phyloP scores from a whole-genome alignment of 495 filamentous ascomycete species.

The Staphylotrichum longicolle region DNA sequence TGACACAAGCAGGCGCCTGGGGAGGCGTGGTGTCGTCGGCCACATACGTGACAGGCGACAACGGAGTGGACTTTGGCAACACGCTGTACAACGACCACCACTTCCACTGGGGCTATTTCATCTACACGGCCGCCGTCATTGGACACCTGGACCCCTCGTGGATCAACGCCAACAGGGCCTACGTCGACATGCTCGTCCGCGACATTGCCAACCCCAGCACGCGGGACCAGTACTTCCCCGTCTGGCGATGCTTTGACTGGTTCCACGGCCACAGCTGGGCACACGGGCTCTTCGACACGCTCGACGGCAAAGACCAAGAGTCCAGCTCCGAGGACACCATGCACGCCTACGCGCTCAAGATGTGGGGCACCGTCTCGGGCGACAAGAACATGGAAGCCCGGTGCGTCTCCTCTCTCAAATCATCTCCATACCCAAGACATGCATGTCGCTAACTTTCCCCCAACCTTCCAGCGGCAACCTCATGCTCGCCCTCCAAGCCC shows the following conservation, averaged over 20 bases:
- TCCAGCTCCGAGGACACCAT: constrained; percentile 87
- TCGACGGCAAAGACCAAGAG: constrained; percentile 91
- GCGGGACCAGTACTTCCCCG: constrained; percentile 74
- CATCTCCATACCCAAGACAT: background rate
- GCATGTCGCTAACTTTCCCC: background rate
- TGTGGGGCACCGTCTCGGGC: constrained; percentile 80
- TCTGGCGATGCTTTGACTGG: constrained; percentile 89
- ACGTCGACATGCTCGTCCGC: constrained; percentile 74
- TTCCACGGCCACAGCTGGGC: constrained; percentile 96
- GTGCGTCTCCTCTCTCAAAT: constrained; percentile 23
- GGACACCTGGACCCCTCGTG: constrained; percentile 75
- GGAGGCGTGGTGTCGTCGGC: constrained; percentile 81
- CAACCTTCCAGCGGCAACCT: constrained; percentile 61
- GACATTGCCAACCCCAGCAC: constrained; percentile 75
- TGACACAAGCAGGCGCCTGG: constrained; percentile 53
- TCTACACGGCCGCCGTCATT: constrained; percentile 84
- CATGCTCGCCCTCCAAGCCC: constrained; percentile 71
- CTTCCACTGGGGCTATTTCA: constrained; percentile 89
- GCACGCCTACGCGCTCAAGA: constrained; percentile 85
- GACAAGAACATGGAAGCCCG: constrained; percentile 82
- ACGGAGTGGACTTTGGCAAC: constrained; percentile 76
- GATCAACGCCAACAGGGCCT: constrained; percentile 70
- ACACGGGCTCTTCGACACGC: constrained; percentile 87
- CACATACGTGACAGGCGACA: constrained; percentile 69
- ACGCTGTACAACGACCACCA: constrained; percentile 94